phyloP scores from a whole-genome alignment of 768 basidiomycete genomes.

The Trametes coccinea region DNA sequence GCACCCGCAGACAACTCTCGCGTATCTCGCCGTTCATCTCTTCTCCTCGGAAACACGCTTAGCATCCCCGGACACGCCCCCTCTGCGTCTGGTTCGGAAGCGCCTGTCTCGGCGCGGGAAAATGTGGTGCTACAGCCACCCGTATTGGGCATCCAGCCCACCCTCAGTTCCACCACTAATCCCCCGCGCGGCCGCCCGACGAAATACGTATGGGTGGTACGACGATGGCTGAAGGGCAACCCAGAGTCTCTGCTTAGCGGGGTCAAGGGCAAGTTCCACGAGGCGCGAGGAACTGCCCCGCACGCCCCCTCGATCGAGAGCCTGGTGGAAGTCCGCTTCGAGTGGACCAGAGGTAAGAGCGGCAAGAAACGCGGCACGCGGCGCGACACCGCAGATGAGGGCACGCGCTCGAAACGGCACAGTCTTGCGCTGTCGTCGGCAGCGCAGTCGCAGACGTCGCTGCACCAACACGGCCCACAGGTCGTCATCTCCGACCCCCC shows the following conservation, averaged over 20 bases:
- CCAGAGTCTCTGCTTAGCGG: constrained; percentile 48
- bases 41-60: constrained; percentile 4
- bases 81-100: constrained; percentile 11
- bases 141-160: constrained; percentile 70
- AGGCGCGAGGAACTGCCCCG: constrained; percentile 20
- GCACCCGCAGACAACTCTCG: constrained; percentile 8
- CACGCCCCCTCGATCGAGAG: constrained; percentile 26
- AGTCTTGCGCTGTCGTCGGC: constrained; percentile 22
- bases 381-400: constrained; percentile 27
- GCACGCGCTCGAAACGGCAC: constrained; percentile 15
- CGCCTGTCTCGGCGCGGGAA: constrained; percentile 10
- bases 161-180: constrained; percentile 50
- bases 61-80: constrained; percentile 7
- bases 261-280: constrained; percentile 42
- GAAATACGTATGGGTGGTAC: constrained; percentile 75
- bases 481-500: constrained; percentile 6
- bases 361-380: constrained; percentile 25
- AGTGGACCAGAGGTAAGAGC: constrained; percentile 64
- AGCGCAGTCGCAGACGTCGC: constrained; percentile 23
- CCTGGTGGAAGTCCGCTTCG: constrained; percentile 69
- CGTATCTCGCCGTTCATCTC: constrained; percentile 14
- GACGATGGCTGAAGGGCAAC: constrained; percentile 69
- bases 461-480: constrained; percentile 14
- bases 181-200: constrained; percentile 42
- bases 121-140: constrained; percentile 39